phyloP scores from a whole-genome alignment of 2,329 filamentous ascomycete species.

The Blastomyces parvus region DNA sequence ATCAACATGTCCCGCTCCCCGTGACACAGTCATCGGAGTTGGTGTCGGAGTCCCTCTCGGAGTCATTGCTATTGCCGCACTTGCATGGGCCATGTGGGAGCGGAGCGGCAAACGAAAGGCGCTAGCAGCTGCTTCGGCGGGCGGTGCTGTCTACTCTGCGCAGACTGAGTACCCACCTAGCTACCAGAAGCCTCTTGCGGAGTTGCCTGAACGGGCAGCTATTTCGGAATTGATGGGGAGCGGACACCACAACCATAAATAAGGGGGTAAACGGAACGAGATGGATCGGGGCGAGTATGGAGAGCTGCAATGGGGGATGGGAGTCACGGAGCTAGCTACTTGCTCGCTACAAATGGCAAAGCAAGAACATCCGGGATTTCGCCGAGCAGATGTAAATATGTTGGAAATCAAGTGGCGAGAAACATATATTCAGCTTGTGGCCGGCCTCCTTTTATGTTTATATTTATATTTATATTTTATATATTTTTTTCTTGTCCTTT shows the following conservation, averaged over 20 bases:
- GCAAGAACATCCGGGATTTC: background rate
- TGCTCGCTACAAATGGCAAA: background rate
- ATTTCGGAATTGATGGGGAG: background rate
- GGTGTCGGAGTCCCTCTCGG: slow-evolving; percentile 26
- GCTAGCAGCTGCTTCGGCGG: background rate
- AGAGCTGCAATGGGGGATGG: background rate
- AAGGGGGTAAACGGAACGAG: background rate
- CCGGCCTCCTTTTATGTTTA: too few species aligned
- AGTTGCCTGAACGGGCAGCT: background rate
- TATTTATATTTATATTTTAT: background rate
- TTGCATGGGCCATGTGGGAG: slow-evolving; percentile 24
- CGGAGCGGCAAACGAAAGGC: slow-evolving; percentile 12
- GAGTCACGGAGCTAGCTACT: background rate
- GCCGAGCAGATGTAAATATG: background rate
- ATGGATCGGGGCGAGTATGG: background rate
- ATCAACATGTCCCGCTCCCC: slow-evolving; percentile 10
- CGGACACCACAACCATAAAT: background rate
- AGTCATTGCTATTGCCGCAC: slow-evolving; percentile 22
- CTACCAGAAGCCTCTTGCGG: background rate
- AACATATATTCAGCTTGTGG: background rate
- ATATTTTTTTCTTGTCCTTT: too few species aligned
- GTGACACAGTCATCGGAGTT: slow-evolving; percentile 21
- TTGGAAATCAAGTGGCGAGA: background rate
- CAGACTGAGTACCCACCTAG: background rate
- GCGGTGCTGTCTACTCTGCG: background rate